Evolutionary conservation across 495 filamentous ascomycete species (phyloP).

Genomic region (Aspergillus sparsus): DNA sequence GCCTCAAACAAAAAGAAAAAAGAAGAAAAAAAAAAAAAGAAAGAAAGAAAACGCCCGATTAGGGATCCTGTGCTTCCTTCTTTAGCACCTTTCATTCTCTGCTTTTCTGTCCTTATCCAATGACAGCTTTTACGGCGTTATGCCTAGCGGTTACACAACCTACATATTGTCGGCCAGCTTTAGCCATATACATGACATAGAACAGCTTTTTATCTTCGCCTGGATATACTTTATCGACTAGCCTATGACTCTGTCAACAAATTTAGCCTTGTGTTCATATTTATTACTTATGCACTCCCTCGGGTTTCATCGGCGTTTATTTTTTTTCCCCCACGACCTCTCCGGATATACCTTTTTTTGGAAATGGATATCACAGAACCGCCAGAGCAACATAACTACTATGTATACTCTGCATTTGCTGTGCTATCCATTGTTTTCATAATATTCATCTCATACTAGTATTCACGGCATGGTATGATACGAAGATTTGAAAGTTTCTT

Average conservation of each 20-base stretch:
- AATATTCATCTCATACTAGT: conserved; percentile 5
- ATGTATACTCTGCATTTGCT: conserved; percentile 23
- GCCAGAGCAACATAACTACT: conserved; percentile 19
- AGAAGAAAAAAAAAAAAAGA: conserved; percentile 14
- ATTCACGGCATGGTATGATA: neutral
- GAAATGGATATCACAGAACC: conserved; percentile 22
- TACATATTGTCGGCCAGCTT: conserved; percentile 27
- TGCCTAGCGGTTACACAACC: conserved; percentile 18
- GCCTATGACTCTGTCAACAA: conserved; percentile 21
- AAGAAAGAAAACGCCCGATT: conserved; percentile 15
- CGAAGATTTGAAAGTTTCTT: conserved; percentile 5
- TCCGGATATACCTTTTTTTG: conserved; percentile 5
- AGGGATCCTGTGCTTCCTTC: conserved; percentile 13
- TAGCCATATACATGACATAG: conserved; percentile 34
- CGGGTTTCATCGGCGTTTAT: conserved; percentile 27
- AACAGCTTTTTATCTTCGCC: conserved; percentile 29
- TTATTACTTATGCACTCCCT: conserved; percentile 19
- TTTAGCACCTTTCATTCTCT: conserved; percentile 9
- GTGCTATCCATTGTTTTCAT: conserved; percentile 8
- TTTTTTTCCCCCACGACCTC: conserved; percentile 16
- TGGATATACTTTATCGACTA: conserved; percentile 30
- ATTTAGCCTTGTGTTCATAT: conserved; percentile 32
- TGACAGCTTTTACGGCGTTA: conserved; percentile 16
- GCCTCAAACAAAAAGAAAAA: conserved; percentile 12
- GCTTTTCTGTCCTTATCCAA: conserved; percentile 14